Conservation (phyloP, 1,284 basidiomycete species). For the Pterulicium gracile region DNA sequence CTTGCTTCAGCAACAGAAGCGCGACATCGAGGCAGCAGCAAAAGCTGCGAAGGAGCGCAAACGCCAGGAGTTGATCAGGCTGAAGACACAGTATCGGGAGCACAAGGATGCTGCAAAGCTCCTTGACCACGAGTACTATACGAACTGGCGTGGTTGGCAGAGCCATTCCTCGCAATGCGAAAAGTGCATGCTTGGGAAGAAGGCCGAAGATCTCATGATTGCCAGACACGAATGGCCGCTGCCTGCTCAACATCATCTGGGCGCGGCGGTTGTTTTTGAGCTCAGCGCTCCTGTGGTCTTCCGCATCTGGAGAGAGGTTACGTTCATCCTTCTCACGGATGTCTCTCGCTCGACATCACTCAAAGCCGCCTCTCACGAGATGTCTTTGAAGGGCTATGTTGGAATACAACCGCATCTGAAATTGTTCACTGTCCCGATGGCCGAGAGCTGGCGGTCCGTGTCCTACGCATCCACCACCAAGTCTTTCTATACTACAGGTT, state of each 20-base stretch:
- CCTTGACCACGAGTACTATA: background rate
- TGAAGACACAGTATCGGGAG: constrained; percentile 13
- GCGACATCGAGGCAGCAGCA: too few relatives aligned
- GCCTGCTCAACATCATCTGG: constrained; percentile 17
- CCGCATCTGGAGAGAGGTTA: constrained; percentile 31
- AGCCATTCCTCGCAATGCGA: constrained; percentile 8
- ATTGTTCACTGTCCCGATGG: constrained; percentile 23
- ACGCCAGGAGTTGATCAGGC: too few relatives aligned
- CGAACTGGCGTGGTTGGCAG: background rate
- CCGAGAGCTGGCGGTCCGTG: too few relatives aligned
- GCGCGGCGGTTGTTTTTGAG: constrained; percentile 32
- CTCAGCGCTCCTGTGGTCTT: constrained; percentile 27
- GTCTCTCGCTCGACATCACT: background rate
- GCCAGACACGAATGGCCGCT: constrained; percentile 38
- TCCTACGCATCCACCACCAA: constrained; percentile 31
- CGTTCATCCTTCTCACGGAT: constrained; percentile 20
- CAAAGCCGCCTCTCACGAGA: background rate
- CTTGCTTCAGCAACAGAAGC: too few relatives aligned
- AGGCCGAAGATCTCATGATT: constrained; percentile 20
- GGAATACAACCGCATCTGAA: constrained; percentile 6
- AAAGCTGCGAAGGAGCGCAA: too few relatives aligned
- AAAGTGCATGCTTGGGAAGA: too few relatives aligned
- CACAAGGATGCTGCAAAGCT: constrained; percentile 8
- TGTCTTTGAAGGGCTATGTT: constrained; percentile 2
- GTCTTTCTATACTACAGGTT: constrained; percentile 30